phyloP scores from a whole-genome alignment of 148 eudicot genomes.

The Mesembryanthemum crystallinum region DNA sequence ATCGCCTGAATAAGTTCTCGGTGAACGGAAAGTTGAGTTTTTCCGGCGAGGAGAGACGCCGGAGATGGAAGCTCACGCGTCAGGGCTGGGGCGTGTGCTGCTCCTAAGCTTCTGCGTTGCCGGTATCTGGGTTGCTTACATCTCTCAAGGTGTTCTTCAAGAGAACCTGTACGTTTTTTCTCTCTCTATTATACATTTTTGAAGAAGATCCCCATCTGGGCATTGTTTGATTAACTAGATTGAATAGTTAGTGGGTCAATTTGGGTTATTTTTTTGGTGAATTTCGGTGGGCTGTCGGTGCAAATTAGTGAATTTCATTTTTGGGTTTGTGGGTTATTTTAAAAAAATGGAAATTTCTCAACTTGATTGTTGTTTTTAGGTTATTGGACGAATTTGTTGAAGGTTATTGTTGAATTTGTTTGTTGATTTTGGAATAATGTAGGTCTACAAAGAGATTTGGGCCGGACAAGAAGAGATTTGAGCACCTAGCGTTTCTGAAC shows the following conservation, averaged over 20 bases:
- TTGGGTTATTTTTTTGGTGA: background rate
- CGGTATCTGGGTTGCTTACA: constrained; percentile 97
- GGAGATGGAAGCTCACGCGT: constrained; percentile 67
- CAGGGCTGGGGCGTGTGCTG: constrained; percentile 71
- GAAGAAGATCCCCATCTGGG: no score
- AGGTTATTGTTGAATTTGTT: background rate
- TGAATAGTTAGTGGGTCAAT: background rate
- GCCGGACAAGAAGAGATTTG: constrained; percentile 79
- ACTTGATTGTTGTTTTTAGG: background rate
- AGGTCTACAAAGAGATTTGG: constrained; percentile 97
- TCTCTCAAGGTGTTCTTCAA: constrained; percentile 94
- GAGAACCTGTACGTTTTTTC: constrained; percentile 62
- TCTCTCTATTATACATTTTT: background rate
- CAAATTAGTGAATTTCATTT: background rate
- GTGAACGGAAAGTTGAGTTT: constrained; percentile 2
- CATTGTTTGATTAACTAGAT: background rate
- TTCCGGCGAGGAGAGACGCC: constrained; percentile 31
- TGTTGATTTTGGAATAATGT: background rate
- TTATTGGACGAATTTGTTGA: background rate
- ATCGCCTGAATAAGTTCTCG: constrained; percentile 5
- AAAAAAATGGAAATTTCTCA: background rate
- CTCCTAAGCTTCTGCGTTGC: constrained; percentile 70
- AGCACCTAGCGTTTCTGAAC: constrained; percentile 85
- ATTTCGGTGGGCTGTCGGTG: background rate
- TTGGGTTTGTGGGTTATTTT: background rate